Base-by-base conservation (phyloP, 257 asterid genomes). In the Scutellaria baicalensis region DNA sequence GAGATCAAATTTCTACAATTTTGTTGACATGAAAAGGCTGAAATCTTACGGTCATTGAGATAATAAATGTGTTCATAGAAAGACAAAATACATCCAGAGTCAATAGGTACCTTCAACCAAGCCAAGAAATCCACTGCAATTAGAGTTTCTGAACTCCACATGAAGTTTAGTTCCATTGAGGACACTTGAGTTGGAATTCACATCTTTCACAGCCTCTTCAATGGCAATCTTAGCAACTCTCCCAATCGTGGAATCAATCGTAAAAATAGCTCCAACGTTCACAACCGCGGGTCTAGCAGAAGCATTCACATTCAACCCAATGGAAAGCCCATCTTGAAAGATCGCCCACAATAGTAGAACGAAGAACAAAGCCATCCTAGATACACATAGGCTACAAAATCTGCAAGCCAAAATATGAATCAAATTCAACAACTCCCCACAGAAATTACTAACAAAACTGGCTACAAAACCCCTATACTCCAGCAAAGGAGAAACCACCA, bases 121-220 rank as follows among this genome's bases (percentile, higher is more conserved):
- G 81, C 99, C 96, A 73, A 88, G 79, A 79, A 93, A 93, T 6
- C 96, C 96, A 83, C 88, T 89, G 96, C 97, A 93, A 59, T 89
- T 91, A 75, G 96, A 78, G 72, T 82, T 75, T 48, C 66, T 80
- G 75, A 80, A 72, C 21, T 58, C 62, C 43, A 89, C 77, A 20
- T 75, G 65, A 33, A 94, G 84, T 75, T 78, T 67, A 11, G 97
- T 86, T 45, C 89, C 95, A 0, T 12, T 74, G 73, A 94, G 97
- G 64, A 91, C 80, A 56, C 78, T 82, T 0, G 96, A 79, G 73
- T 94, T 57, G 49, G 89, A 71, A 77, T 94, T 94, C 54, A 94
- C 89, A 73, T 91, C 97, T 83, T 88, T 94, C 40, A 91, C 90
- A 27, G 96, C 99, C 84, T 91, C 97, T 76, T 89, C 87, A 36